Evolutionary conservation across 148 eudicot species (phyloP), one percentile per base, ranked within the genome.

Genomic region (Limonium bicolor): DNA sequence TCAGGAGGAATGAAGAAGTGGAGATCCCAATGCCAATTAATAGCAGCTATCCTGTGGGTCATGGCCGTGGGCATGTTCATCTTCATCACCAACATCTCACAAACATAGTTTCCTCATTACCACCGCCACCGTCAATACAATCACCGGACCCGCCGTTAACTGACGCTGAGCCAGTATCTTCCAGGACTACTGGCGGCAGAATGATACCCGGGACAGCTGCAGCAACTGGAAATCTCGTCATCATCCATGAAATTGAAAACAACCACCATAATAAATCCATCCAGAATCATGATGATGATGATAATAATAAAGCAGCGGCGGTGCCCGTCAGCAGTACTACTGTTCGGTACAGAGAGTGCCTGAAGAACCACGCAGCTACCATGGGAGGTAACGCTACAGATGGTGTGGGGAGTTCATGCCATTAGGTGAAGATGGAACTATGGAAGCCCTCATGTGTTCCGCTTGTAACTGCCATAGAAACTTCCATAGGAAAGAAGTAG

Each of bases 341-440:
- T 13, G 46, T 69, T 0, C 57, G 56, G 45, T 77, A 73, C 62
- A 60, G 58, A 35, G 84, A 77, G 7, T 77, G 84, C 55, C 51
- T 73, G 44, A 77, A 77, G 51, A 77, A 77, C 56, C 84, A 77
- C 53, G 84, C 84, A 32, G 84, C 84, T 2, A 6, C 79, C 27
- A 77, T 77, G 71, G 84, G 84, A 2, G 79, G 76, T 4, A 66
- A 55, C 40, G 76, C 84, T 13, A 77, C 73, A 2, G 84, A 77
- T 46, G 84, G 2, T 77, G 84, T 40, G 84, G 84, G 3, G 84
- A 77, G 57, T 77, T 77, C 63, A 73, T 77, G 84, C 76, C 84
- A 1, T 41, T 59, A 14, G 84, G 84, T 4, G 59, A 60, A 27
- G 79, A 73, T 13, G 84, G 79, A 28, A 55, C 68, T 7, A 27